Percentiles rank a stretch among this genome's conserved stretches.
Conservation (phyloP, 2,329 filamentous ascomycete genomes). For the Aphanoascus verrucosus region DNA sequence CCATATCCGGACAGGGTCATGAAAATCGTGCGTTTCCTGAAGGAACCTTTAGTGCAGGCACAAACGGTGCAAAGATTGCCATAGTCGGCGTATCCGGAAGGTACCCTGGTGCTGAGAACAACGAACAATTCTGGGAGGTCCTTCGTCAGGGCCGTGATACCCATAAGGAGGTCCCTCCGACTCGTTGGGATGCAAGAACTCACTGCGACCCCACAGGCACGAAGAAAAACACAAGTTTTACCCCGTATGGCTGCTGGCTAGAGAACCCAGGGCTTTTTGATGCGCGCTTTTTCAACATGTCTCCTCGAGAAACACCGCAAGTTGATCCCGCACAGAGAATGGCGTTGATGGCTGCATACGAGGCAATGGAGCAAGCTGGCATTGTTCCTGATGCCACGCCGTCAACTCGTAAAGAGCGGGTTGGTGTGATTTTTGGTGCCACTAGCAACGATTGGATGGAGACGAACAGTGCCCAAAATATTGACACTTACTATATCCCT, state of each 20-base stretch:
- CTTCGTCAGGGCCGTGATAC: conserved; percentile 21
- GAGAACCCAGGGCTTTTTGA: conserved; percentile 19
- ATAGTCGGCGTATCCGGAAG: conserved; percentile 11
- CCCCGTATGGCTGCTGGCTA: conserved; percentile 20
- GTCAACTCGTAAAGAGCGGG: conserved; percentile 52
- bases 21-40: too few species aligned
- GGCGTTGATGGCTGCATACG: conserved; percentile 65
- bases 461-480: conserved; percentile 47
- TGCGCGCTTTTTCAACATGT: conserved; percentile 31
- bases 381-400: conserved; percentile 63
- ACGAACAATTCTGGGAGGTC: conserved; percentile 31
- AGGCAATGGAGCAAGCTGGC: conserved; percentile 71
- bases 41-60: too few species aligned
- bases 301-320: conserved; percentile 65
- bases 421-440: conserved; percentile 65
- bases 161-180: conserved; percentile 21
- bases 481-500: conserved; percentile 56
- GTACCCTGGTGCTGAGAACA: conserved; percentile 14
- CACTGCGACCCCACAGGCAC: conserved; percentile 17
- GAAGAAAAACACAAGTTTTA: conserved; percentile 16
- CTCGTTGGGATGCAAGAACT: conserved; percentile 27
- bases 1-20: too few species aligned
- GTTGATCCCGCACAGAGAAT: conserved; percentile 74
- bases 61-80: conserved; percentile 3
- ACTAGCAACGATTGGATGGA: conserved; percentile 69